phyloP scores from a whole-genome alignment of 768 basidiomycete genomes.

The Collybiopsis luxurians region DNA sequence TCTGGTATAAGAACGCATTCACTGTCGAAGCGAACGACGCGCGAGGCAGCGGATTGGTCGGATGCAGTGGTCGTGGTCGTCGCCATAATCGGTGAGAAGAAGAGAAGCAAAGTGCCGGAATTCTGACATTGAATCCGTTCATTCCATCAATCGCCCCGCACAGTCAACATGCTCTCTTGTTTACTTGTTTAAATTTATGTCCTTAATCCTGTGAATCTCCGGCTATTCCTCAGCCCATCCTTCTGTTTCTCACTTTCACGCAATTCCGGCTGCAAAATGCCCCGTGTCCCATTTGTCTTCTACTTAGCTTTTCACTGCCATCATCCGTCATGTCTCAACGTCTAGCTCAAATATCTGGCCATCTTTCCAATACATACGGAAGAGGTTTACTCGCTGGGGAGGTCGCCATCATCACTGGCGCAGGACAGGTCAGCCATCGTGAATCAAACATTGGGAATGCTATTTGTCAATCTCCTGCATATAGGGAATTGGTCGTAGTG shows the following conservation, averaged over 20 bases:
- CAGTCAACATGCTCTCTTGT: too few species aligned
- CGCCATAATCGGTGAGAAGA: too few species aligned
- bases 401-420: conserved; percentile 85
- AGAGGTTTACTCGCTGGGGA: conserved; percentile 70
- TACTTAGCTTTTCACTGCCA: too few species aligned
- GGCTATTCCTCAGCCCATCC: too few species aligned
- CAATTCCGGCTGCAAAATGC: too few species aligned
- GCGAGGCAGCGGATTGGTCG: neutral
- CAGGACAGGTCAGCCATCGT: conserved; percentile 57
- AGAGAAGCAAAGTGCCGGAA: too few species aligned
- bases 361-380: conserved; percentile 52
- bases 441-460: neutral
- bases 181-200: too few species aligned
- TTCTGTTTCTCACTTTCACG: too few species aligned
- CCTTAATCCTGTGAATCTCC: too few species aligned
- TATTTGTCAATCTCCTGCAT: conserved; percentile 6
- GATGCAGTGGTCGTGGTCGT: neutral
- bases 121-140: too few species aligned
- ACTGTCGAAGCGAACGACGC: conserved; percentile 63
- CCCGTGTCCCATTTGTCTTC: too few species aligned
- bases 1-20: conserved; percentile 79
- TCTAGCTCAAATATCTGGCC: conserved; percentile 69
- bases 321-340: conserved; percentile 44
- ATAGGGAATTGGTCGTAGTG: conserved; percentile 76
- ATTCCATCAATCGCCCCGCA: too few species aligned